Evolutionary conservation across 129 eudicot species (phyloP).

Genomic region (Artemisia tridentata): DNA sequence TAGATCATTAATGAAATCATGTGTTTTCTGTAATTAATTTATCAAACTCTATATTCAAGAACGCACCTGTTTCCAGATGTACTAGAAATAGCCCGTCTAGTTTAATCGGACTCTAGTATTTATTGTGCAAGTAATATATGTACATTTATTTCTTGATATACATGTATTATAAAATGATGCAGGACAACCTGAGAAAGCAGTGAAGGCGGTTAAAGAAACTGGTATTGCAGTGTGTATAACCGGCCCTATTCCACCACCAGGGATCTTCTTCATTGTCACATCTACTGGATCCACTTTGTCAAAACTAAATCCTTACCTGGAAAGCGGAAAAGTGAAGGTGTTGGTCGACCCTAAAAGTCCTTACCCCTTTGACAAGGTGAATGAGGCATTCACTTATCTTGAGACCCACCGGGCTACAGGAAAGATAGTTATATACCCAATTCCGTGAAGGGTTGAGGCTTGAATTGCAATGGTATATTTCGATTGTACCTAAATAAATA

Average conservation of each 20-base stretch:
- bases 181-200: slow-evolving; percentile 80
- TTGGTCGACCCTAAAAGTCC: slow-evolving; percentile 78
- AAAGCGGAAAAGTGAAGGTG: slow-evolving; percentile 80
- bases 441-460: slow-evolving; percentile 40
- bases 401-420: slow-evolving; percentile 81
- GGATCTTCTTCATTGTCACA: slow-evolving; percentile 68
- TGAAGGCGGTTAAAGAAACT: slow-evolving; percentile 73
- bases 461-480: too few relatives aligned
- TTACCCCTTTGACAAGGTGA: slow-evolving; percentile 68
- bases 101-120: too few relatives aligned
- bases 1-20: not conserved
- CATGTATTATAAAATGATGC: not conserved
- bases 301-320: slow-evolving; percentile 69
- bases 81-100: too few relatives aligned
- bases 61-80: too few relatives aligned
- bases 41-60: too few relatives aligned
- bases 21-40: not conserved
- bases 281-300: slow-evolving; percentile 66
- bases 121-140: too few relatives aligned
- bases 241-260: slow-evolving; percentile 70
- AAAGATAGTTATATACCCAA: slow-evolving; percentile 76
- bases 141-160: too few relatives aligned
- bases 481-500: not conserved
- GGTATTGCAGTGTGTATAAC: slow-evolving; percentile 69
- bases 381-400: slow-evolving; percentile 76